Base-by-base conservation (phyloP, 176 grass and related monocot genomes). In the Stipa capillata region DNA sequence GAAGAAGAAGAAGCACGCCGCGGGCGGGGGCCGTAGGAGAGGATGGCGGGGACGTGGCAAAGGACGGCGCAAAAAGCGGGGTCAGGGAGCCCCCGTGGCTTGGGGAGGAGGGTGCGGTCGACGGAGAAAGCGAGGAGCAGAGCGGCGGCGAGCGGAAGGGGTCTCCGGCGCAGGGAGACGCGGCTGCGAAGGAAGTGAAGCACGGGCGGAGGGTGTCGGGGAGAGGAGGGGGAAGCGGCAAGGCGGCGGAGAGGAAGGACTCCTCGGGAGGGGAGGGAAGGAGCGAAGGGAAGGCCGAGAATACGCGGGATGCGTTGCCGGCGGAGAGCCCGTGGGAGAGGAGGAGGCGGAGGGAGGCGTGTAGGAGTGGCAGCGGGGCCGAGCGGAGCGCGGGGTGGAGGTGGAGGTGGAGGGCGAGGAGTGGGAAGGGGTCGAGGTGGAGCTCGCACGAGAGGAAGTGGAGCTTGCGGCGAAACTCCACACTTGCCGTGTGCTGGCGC, bases 21-120 rank as follows among this genome's bases (percentile, higher is more conserved):
- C 37, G 36, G 75, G 18, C 2, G 69, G 17, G n/a, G n/a, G 41
- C 40, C n/a, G 68, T 87, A 95, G 32, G 89, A 87, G 77, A 95
- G 82, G 35, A 95, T 68, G 45, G 76, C 85, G 2, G 93, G 89
- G 12, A 69, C 86, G 17, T 84, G 84, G 6, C 61, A 32, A 60
- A 91, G 59, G 8, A 95, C 40, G 4, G 15, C 43, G 59, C 79
- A 86, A 36, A 90, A 69, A 7, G 90, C 84, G 0, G 80, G 36
- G 14, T 81, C 64, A 5, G 84, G 55, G 39, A 91, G 58, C n/a
- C 17, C 61, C 66, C 25, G 77, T 33, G 23, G 67, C 43, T 94
- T 94, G 39, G 92, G 89, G n/a, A 84, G 79, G 34, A 91, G 79
- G 15, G 92, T 94, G 55, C 66, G 64, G 11, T 91, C 83, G 11